Base-by-base conservation (phyloP, 257 asterid species). In the Coffea canephora region DNA sequence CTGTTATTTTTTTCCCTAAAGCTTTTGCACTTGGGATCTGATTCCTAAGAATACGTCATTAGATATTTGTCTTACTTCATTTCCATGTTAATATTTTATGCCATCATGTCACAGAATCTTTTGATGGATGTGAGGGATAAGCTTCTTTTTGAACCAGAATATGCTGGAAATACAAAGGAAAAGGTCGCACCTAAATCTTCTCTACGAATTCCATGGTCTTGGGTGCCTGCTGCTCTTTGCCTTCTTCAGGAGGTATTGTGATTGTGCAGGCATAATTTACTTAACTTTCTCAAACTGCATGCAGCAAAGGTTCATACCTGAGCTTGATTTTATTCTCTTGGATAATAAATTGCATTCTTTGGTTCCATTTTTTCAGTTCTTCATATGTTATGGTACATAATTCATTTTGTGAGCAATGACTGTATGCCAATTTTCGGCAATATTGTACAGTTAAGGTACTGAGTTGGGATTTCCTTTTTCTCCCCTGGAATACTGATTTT, bases 181-280 rank as follows among this genome's bases (percentile, higher is more conserved):
- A 96, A 91, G 84, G 87, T 88, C 83, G 94, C 89, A 43, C 98
- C 99, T 70, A 91, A 88, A 86, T 88, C 97, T 77, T 90, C 96
- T 85, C 95, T 94, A 80, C 89, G 83, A 81, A 92, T 96, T 78
- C 92, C 96, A 13, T 90, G 97, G 99, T 84, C 92, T 81, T 94
- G 97, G 98, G 89, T 96, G 85, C 93, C 99, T 75, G 97, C 94
- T 77, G 96, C 98, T 82, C 88, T 96, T 82, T 92, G 97, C 88
- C 96, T 96, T 87, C 98, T 96, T 78, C 99, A 94, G 88, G 99
- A 96, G 96, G 99, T 84, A 80, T 65, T 11, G 68, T 69, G n/a
- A 34, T 59, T n/a, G 54, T 90, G 81, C 80, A 68, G 77, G 75
- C 69, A 36, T 27, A 76, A 78, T 74, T 23, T 83, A 43, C 64